These are phyloP conservation scores for Vanrija sp. DNA, from an alignment of 1,284 basidiomycete species.

Conservation along the genomic window DNA sequence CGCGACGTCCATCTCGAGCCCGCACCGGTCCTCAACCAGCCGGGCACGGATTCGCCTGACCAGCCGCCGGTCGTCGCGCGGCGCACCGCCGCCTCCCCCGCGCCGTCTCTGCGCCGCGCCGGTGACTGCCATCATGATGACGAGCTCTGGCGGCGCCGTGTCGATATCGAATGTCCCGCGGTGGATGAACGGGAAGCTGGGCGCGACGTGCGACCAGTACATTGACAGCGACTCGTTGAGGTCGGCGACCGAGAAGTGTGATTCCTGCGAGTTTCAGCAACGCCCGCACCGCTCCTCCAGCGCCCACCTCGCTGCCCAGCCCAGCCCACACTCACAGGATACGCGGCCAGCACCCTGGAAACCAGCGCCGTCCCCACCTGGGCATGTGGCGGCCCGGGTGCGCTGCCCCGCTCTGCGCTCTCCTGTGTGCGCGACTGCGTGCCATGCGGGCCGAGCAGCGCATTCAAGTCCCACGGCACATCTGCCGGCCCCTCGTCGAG, in stretches of 20 bases:
- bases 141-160: slow-evolving; percentile 26
- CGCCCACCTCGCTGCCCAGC: neutral
- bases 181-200: slow-evolving; percentile 41
- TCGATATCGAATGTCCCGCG: slow-evolving; percentile 34
- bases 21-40: slow-evolving; percentile 32
- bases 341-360: slow-evolving; percentile 12
- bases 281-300: neutral
- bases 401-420: slow-evolving; percentile 8
- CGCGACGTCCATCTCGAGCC: slow-evolving; percentile 35
- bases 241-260: slow-evolving; percentile 20
- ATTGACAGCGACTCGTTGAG: slow-evolving; percentile 21
- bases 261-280: slow-evolving; percentile 13
- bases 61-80: slow-evolving; percentile 11
- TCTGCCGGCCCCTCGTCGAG: slow-evolving; percentile 10
- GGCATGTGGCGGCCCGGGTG: neutral
- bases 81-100: neutral
- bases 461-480: slow-evolving; percentile 15
- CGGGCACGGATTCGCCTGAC: slow-evolving; percentile 26
- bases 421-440: slow-evolving; percentile 20
- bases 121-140: slow-evolving; percentile 37
- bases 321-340: slow-evolving; percentile 29
- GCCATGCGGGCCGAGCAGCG: neutral
- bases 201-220: slow-evolving; percentile 36
- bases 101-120: slow-evolving; percentile 18
- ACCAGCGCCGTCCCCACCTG: slow-evolving; percentile 12